These are phyloP conservation scores for Globisporangium spiculum DNA, from an alignment of 352 stramenopile genomes.

Conservation along the genomic window DNA sequence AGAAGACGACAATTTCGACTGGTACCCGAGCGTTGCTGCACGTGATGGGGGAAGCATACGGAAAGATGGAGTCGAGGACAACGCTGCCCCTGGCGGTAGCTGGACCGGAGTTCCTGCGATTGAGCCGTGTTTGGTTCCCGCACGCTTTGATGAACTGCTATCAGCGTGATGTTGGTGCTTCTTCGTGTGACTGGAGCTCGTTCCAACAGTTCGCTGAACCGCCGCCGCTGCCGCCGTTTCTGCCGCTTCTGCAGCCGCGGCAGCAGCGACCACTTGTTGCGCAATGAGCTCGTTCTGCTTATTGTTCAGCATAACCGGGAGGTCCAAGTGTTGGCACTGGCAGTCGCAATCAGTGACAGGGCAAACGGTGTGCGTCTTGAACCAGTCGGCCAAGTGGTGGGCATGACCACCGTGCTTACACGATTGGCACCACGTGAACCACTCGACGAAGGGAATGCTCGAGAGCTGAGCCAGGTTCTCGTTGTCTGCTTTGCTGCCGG, in stretches of 20 bases:
- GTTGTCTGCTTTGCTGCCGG: slow-evolving; percentile 51
- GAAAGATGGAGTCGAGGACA: slow-evolving; percentile 14
- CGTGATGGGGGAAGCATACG: slow-evolving; percentile 20
- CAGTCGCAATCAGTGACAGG: slow-evolving; percentile 94
- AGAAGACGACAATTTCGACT: slow-evolving; percentile 27
- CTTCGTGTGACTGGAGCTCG: slow-evolving; percentile 9
- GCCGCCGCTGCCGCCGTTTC: slow-evolving; percentile 10
- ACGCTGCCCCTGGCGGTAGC: slow-evolving; percentile 4
- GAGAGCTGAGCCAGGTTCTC: slow-evolving; percentile 88
- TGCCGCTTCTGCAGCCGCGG: slow-evolving; percentile 16
- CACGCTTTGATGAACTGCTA: slow-evolving; percentile 5
- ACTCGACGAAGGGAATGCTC: slow-evolving; percentile 93
- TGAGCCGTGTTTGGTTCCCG: slow-evolving; percentile 14
- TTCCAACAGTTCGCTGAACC: slow-evolving; percentile 11
- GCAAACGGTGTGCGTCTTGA: slow-evolving; percentile 86
- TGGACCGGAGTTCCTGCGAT: slow-evolving; percentile 13
- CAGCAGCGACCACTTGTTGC: slow-evolving; percentile 27
- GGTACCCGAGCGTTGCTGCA: slow-evolving; percentile 23
- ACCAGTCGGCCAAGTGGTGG: slow-evolving; percentile 94
- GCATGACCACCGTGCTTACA: slow-evolving; percentile 91
- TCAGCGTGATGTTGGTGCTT: slow-evolving; percentile 17
- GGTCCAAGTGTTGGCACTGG: slow-evolving; percentile 81
- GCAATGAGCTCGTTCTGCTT: slow-evolving; percentile 43
- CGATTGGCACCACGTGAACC: slow-evolving; percentile 94
- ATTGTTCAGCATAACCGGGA: slow-evolving; percentile 56